phyloP scores from a whole-genome alignment of 2,329 filamentous ascomycete species.

The Incumbomyces lentus region DNA sequence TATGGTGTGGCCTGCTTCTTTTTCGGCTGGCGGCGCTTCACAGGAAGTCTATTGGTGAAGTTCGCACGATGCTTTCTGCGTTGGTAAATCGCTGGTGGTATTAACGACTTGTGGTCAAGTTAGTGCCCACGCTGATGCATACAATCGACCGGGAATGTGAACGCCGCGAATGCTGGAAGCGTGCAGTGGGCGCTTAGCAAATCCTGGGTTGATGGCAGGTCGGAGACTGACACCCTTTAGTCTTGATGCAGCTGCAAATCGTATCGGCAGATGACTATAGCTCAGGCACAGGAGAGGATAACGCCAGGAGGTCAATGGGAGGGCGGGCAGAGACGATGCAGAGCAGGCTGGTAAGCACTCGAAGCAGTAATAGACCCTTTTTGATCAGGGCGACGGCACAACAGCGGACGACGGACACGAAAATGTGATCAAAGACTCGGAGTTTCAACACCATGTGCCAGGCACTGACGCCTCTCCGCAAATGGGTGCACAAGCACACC shows the following conservation, averaged over 20 bases:
- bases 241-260: not conserved
- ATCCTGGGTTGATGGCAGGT: not conserved
- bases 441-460: too few species aligned
- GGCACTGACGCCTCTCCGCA: not conserved
- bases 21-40: not conserved
- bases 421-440: not conserved
- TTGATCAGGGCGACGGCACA: too few species aligned
- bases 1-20: not conserved
- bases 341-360: not conserved
- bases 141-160: not conserved
- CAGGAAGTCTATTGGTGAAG: not conserved
- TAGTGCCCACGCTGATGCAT: slow-evolving; percentile 2
- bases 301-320: not conserved
- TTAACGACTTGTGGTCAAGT: not conserved
- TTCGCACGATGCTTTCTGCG: not conserved
- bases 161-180: slow-evolving; percentile 4
- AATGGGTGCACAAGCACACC: not conserved
- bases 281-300: not conserved
- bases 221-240: not conserved
- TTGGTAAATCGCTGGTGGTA: not conserved
- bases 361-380: too few species aligned
- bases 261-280: too few species aligned
- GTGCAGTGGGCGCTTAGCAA: slow-evolving; percentile 6
- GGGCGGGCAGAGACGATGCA: not conserved
- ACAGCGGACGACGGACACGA: not conserved